phyloP scores from a whole-genome alignment of 1,284 basidiomycete genomes.

The Malassezia slooffiae region DNA sequence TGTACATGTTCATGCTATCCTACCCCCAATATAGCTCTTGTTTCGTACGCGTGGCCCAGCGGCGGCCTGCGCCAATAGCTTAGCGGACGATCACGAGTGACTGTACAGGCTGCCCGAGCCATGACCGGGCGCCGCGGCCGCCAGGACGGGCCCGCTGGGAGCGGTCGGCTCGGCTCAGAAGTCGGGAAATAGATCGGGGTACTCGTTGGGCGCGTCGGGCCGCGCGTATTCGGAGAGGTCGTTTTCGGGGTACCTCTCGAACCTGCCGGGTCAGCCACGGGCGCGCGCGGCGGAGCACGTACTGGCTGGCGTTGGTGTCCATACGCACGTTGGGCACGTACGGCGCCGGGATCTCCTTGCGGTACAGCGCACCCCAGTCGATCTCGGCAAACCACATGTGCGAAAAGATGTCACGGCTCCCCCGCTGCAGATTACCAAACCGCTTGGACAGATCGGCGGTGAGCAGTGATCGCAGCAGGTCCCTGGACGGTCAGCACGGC shows the following conservation, averaged over 20 bases:
- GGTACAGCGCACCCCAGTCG: slow-evolving; percentile 75
- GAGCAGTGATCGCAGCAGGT: slow-evolving; percentile 80
- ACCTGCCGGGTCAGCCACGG: slow-evolving; percentile 3
- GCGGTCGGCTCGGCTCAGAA: no score
- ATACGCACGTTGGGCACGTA: slow-evolving; percentile 60
- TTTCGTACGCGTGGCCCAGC: no score
- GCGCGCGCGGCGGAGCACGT: slow-evolving; percentile 5
- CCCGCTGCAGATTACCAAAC: slow-evolving; percentile 80
- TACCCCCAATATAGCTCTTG: no score
- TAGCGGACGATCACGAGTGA: no score
- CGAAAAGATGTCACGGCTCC: slow-evolving; percentile 86
- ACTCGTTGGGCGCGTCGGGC: slow-evolving; percentile 29
- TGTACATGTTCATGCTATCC: no score
- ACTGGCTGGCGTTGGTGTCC: slow-evolving; percentile 48
- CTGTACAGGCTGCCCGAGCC: no score
- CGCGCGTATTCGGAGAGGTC: slow-evolving; percentile 37
- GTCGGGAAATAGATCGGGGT: slow-evolving; percentile 38
- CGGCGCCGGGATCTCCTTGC: slow-evolving; percentile 85
- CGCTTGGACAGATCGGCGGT: slow-evolving; percentile 80
- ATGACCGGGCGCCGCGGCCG: no score
- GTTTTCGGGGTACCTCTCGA: slow-evolving; percentile 41
- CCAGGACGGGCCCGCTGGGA: no score
- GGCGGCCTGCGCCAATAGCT: no score
- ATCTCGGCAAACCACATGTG: slow-evolving; percentile 97
- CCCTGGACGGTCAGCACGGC: slow-evolving; percentile 49